A percentile compares a stretch with the other conserved stretches of the same genome.
Conservation (phyloP, 805 yeast species). For the Kodamaea kaohsiungensis region DNA sequence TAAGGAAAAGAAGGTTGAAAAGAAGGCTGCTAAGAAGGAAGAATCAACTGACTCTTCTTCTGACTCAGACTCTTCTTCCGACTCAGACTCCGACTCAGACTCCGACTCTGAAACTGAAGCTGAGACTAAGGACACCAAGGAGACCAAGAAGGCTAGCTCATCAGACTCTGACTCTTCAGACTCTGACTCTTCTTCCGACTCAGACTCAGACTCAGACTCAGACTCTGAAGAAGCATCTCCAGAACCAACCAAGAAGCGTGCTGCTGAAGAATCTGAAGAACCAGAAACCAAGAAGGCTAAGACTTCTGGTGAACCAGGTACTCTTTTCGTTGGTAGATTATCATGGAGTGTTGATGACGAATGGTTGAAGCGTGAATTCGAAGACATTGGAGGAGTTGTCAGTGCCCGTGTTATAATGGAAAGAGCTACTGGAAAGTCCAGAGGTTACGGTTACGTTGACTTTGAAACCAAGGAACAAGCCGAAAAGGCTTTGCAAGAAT, state of each 20-base stretch:
- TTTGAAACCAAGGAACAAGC: slow-evolving; percentile 77
- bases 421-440: slow-evolving; percentile 87
- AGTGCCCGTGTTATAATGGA: slow-evolving; percentile 93
- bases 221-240: slow-evolving; percentile 34
- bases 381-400: slow-evolving; percentile 74
- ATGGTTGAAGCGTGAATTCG: slow-evolving; percentile 88
- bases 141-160: slow-evolving; percentile 18
- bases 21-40: slow-evolving; percentile 16
- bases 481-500: slow-evolving; percentile 78
- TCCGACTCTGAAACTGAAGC: slow-evolving; percentile 16
- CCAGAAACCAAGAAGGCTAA: slow-evolving; percentile 55
- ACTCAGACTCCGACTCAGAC: slow-evolving; percentile 28
- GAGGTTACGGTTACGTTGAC: slow-evolving; percentile 98
- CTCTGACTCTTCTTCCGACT: slow-evolving; percentile 30
- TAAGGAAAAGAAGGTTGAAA: slow-evolving; percentile 14
- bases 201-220: slow-evolving; percentile 33
- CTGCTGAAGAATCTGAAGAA: slow-evolving; percentile 23
- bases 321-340: slow-evolving; percentile 94
- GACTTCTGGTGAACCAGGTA: slow-evolving; percentile 55
- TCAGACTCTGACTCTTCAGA: slow-evolving; percentile 7
- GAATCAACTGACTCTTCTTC: slow-evolving; percentile 14
- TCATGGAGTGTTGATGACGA: slow-evolving; percentile 97
- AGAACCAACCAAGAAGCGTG: slow-evolving; percentile 23
- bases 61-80: slow-evolving; percentile 30
- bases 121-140: slow-evolving; percentile 17